Evolutionary conservation across 2,329 filamentous ascomycete genomes (phyloP), one percentile per base, ranked within the genome.

Genomic region (Phoma sp.): DNA sequence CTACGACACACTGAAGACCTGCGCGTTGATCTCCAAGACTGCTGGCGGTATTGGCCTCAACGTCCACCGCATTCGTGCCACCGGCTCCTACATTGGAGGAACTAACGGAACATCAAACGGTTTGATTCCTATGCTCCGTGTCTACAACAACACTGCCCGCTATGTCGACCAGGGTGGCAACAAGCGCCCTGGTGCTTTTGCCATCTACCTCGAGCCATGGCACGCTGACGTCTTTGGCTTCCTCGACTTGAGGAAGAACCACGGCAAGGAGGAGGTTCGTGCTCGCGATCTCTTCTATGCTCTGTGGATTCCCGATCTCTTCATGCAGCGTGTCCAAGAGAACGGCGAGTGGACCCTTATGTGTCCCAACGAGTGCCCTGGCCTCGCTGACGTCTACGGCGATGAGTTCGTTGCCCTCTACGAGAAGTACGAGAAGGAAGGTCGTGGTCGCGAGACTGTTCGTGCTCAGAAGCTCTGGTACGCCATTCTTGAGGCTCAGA

Each of bases 391-490:
- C 77, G 91, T 96, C 71, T 98, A 98, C 70, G 95, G 95, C 58
- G 95, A 98, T 0, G 93, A 98, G 79, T 99, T 98, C 61, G 93
- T 97, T 78, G 90, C 88, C 58, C 83, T 99, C 45, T 99, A 97
- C 77, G 90, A 95, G 77, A 79, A 78, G 73, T 99, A 99, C 72
- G 95, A 99, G 81, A 83, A 82, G 61, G 89, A 93, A 74, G 91
- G 91, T 66, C 88, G 89, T 69, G 93, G 95, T 61, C 91, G 93
- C 63, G 89, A 89, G 81, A 97, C 90, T 18, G 82, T 99, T 72
- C 95, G 96, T 79, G 95, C 95, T 23, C 95, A 99, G 83, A 99
- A 99, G 85, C 88, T 99, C 54, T 99, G 95, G 95, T 98, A 98
- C 75, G 92, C 93, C 64, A 96, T 99, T 63, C 86, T 99, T 42